Percentiles rank a stretch among this genome's conserved stretches.
Evolutionary conservation across 371 early-diverging fungal species (phyloP).

Genomic region (Syncephalastrum contaminatum): DNA sequence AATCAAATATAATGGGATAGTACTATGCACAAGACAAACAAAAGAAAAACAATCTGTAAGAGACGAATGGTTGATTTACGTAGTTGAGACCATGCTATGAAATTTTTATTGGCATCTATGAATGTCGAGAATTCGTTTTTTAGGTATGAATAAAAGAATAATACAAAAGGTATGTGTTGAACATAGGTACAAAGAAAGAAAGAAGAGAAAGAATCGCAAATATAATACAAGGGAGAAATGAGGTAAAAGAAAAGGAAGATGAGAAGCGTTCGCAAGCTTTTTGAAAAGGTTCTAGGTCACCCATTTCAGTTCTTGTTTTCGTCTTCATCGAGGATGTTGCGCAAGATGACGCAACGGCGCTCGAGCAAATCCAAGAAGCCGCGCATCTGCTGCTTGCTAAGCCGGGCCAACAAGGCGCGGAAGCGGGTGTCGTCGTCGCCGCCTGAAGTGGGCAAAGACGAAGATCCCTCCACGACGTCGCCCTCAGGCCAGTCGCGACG

Average conservation of each 20-base stretch:
- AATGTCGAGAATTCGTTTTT: constrained; percentile 2
- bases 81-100: background rate
- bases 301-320: too few relatives aligned
- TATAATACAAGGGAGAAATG: too few relatives aligned
- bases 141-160: background rate
- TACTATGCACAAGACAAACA: too few relatives aligned
- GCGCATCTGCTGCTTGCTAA: constrained; percentile 29
- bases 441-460: too few relatives aligned
- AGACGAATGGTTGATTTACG: too few relatives aligned
- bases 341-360: constrained; percentile 27
- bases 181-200: too few relatives aligned
- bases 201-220: too few relatives aligned
- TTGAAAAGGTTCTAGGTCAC: too few relatives aligned
- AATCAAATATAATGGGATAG: too few relatives aligned
- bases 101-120: background rate
- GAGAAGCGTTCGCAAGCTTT: too few relatives aligned
- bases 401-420: constrained; percentile 29
- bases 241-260: too few relatives aligned
- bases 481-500: constrained; percentile 10
- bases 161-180: constrained; percentile 3
- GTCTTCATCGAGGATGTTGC: constrained; percentile 1
- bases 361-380: constrained; percentile 32
- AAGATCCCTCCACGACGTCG: background rate
- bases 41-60: too few relatives aligned
- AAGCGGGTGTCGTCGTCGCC: constrained; percentile 25